These are phyloP conservation scores for Yamadazyma laniorum DNA, from an alignment of 805 yeast species.

Conservation along the genomic window DNA sequence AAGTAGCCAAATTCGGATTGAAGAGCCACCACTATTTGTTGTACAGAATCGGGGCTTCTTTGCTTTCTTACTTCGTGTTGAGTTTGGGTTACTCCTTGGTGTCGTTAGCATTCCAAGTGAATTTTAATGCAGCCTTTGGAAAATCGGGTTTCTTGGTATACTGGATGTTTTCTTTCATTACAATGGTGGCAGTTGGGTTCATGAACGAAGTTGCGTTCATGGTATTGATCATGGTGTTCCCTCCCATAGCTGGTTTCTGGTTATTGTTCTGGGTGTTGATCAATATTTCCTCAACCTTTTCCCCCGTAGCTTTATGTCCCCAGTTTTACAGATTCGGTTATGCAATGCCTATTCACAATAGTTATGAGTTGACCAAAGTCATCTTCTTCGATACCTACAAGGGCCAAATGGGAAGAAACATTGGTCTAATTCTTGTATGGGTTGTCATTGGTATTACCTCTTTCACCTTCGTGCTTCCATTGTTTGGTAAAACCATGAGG, in stretches of 20 bases:
- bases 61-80: conserved; percentile 53
- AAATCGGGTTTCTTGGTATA: conserved; percentile 67
- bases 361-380: conserved; percentile 60
- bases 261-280: conserved; percentile 64
- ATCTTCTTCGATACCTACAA: conserved; percentile 55
- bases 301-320: conserved; percentile 59
- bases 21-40: conserved; percentile 45
- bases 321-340: conserved; percentile 63
- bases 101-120: conserved; percentile 66
- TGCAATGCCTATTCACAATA: conserved; percentile 67
- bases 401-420: conserved; percentile 56
- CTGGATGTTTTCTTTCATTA: conserved; percentile 67
- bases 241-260: conserved; percentile 73
- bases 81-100: conserved; percentile 59
- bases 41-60: conserved; percentile 52
- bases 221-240: conserved; percentile 49
- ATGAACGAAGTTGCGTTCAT: conserved; percentile 65
- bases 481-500: conserved; percentile 37
- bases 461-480: conserved; percentile 45
- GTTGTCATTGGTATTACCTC: conserved; percentile 46
- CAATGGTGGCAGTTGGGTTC: conserved; percentile 76
- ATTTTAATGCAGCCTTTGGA: conserved; percentile 58
- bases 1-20: conserved; percentile 43
- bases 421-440: conserved; percentile 63
- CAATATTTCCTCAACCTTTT: conserved; percentile 68